A percentile compares a stretch with the other conserved stretches of the same genome.
Evolutionary conservation across 2,329 filamentous ascomycete genomes (phyloP).

Genomic region (Pezicula radicicola): DNA sequence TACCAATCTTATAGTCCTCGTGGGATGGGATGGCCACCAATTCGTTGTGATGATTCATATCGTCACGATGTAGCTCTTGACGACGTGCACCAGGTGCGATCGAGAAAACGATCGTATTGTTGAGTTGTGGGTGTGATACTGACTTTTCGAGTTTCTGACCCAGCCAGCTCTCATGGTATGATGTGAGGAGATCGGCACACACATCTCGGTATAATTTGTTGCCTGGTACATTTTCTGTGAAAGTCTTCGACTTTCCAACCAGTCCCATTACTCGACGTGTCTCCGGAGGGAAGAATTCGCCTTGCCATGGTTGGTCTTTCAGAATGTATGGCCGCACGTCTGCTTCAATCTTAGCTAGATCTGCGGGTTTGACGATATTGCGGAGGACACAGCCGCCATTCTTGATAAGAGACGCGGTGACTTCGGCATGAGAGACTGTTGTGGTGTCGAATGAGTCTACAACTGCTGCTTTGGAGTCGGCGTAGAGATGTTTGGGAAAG

Average conservation of each 20-base stretch:
- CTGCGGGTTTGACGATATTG: conserved; percentile 14
- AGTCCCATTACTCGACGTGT: conserved; percentile 21
- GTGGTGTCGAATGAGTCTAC: background rate
- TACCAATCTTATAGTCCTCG: conserved; percentile 16
- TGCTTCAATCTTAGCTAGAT: conserved; percentile 13
- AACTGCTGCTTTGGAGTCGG: background rate
- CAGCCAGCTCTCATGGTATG: conserved; percentile 7
- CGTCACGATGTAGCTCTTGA: conserved; percentile 34
- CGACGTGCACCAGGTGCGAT: conserved; percentile 32
- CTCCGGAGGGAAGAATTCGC: conserved; percentile 23
- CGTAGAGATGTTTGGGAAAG: background rate
- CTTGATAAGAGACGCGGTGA: background rate
- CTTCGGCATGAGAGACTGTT: background rate
- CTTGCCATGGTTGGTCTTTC: conserved; percentile 18
- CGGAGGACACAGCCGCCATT: conserved; percentile 18
- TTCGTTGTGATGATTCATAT: conserved; percentile 24
- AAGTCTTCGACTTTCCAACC: conserved; percentile 17
- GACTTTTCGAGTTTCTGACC: conserved; percentile 13
- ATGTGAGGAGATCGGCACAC: conserved; percentile 10
- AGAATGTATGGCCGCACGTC: conserved; percentile 22
- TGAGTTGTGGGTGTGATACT: conserved; percentile 21
- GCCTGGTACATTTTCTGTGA: conserved; percentile 14
- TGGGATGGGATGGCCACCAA: conserved; percentile 3
- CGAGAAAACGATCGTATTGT: conserved; percentile 27
- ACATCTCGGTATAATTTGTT: conserved; percentile 16